A percentile compares a stretch with the other conserved stretches of the same genome.
Evolutionary conservation across 2,329 filamentous ascomycete species (phyloP).

Genomic region (Karstenula rhodostoma): DNA sequence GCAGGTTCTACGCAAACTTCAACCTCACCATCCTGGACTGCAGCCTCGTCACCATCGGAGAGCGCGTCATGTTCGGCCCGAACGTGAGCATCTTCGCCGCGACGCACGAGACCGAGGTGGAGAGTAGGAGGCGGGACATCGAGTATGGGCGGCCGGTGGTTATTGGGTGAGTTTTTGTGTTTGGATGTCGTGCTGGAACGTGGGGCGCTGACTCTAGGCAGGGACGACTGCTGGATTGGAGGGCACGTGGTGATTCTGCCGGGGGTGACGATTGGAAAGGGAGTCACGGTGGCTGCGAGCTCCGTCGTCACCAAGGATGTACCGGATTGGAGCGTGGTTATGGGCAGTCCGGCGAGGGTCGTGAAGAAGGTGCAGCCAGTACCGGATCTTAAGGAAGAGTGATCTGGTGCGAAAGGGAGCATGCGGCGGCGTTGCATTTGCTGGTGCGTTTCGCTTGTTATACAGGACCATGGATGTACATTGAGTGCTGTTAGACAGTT

Average conservation of each 20-base stretch:
- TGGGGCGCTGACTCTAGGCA: background rate
- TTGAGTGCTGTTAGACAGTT: background rate
- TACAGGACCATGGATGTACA: background rate
- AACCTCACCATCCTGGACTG: constrained; percentile 63
- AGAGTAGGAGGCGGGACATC: constrained; percentile 56
- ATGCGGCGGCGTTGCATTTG: background rate
- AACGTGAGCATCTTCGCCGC: constrained; percentile 62
- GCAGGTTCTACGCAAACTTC: constrained; percentile 70
- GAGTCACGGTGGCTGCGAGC: constrained; percentile 52
- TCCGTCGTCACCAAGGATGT: constrained; percentile 53
- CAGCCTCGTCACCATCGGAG: constrained; percentile 61
- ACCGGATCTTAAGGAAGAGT: constrained; percentile 6
- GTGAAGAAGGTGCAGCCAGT: constrained; percentile 4
- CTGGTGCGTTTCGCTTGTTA: background rate
- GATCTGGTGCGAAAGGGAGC: background rate
- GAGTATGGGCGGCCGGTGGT: constrained; percentile 59
- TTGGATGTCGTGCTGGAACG: background rate
- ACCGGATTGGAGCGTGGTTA: constrained; percentile 25
- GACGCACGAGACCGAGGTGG: constrained; percentile 61
- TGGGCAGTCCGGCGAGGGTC: constrained; percentile 7
- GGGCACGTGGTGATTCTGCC: constrained; percentile 45
- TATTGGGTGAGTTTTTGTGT: constrained; percentile 3
- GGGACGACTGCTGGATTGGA: constrained; percentile 24
- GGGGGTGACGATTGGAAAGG: constrained; percentile 53
- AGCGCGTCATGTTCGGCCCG: constrained; percentile 61